Evolutionary conservation across 768 basidiomycete species (phyloP).

Genomic region (Gautieria morchelliformis): DNA sequence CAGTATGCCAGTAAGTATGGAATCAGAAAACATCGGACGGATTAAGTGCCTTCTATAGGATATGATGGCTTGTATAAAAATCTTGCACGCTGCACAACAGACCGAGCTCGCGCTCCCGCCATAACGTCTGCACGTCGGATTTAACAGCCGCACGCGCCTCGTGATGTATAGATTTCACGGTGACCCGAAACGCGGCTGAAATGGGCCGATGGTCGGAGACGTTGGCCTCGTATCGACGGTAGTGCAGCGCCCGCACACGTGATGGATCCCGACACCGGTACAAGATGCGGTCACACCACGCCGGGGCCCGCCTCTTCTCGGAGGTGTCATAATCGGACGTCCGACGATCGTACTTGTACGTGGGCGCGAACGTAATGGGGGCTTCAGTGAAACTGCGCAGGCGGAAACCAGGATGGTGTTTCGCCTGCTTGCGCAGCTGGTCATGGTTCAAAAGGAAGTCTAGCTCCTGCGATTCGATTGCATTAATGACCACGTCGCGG

Average conservation of each 20-base stretch:
- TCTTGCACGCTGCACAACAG: conserved; percentile 6
- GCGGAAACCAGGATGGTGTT: conserved; percentile 78
- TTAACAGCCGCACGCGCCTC: conserved; percentile 50
- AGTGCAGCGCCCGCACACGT: conserved; percentile 59
- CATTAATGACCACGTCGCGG: conserved; percentile 68
- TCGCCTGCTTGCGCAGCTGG: conserved; percentile 85
- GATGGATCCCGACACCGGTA: conserved; percentile 52
- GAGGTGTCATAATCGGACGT: conserved; percentile 78
- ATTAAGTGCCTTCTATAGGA: neutral
- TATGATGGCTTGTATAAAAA: conserved; percentile 1
- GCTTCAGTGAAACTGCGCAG: conserved; percentile 78
- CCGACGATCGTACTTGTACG: conserved; percentile 88
- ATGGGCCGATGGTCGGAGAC: conserved; percentile 89
- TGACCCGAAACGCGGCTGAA: conserved; percentile 66
- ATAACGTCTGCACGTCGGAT: conserved; percentile 39
- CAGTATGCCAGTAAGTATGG: neutral
- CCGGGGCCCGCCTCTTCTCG: conserved; percentile 81
- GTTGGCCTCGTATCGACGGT: conserved; percentile 76
- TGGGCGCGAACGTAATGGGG: conserved; percentile 74
- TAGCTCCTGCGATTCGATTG: conserved; percentile 59
- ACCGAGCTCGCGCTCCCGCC: conserved; percentile 23
- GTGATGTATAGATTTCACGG: conserved; percentile 59
- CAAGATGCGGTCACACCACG: conserved; percentile 94
- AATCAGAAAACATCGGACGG: neutral
- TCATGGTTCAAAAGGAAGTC: conserved; percentile 63